Percentiles rank a stretch among this genome's conserved stretches.
Conservation (phyloP, 345 rosid genomes). For the Camelina hispida region DNA sequence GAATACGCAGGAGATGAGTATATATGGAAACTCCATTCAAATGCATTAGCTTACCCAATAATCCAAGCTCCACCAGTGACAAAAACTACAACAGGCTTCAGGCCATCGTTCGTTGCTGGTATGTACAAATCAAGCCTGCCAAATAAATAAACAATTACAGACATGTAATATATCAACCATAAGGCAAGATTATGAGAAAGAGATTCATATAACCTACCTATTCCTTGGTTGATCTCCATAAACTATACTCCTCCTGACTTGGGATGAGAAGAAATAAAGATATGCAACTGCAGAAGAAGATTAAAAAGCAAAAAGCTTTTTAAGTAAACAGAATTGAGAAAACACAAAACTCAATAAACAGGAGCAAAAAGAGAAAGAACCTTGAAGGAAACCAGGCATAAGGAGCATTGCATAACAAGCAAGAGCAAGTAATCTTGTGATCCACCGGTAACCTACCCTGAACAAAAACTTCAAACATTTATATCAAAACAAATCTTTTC, state of each 20-base stretch:
- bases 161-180: background rate
- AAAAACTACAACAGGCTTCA: conserved; percentile 91
- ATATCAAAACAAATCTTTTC: background rate
- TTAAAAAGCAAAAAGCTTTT: background rate
- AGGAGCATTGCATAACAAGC: conserved; percentile 84
- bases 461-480: conserved; percentile 44
- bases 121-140: conserved; percentile 84
- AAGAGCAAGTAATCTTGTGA: conserved; percentile 74
- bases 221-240: conserved; percentile 98
- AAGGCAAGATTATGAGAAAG: conserved; percentile 1
- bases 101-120: conserved; percentile 64
- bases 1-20: background rate
- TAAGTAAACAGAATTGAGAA: background rate
- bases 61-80: conserved; percentile 99
- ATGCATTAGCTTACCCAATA: conserved; percentile 63
- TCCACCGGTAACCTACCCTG: conserved; percentile 98
- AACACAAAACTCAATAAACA: background rate
- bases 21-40: conserved; percentile 17
- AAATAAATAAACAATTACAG: background rate
- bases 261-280: conserved; percentile 79
- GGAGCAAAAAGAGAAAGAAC: conserved; percentile 38
- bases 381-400: conserved; percentile 94
- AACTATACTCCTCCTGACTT: conserved; percentile 76
- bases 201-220: conserved; percentile 51
- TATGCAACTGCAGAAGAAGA: conserved; percentile 75